A percentile compares a stretch with the other conserved stretches of the same genome.
Evolutionary conservation across 148 eudicot species (phyloP).

Genomic region (Nepenthes gracilis): DNA sequence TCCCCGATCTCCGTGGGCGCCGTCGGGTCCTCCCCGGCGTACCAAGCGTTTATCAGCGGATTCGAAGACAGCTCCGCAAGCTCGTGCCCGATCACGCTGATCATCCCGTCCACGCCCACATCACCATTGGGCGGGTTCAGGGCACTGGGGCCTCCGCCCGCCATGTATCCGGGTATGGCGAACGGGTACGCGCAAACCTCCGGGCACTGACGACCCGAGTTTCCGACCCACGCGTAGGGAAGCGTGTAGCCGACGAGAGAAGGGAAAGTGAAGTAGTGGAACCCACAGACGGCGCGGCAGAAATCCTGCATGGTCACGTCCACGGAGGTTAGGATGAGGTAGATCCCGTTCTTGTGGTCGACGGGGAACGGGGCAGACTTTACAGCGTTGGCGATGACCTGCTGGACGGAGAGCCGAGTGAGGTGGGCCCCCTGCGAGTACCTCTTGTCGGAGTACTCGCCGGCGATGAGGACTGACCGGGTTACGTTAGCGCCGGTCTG

Average conservation of each 20-base stretch:
- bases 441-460: constrained; percentile 45
- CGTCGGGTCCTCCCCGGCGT: constrained; percentile 1
- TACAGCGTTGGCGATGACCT: constrained; percentile 57
- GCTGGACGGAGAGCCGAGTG: constrained; percentile 60
- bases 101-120: neutral
- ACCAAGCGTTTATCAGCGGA: neutral
- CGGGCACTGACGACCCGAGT: neutral
- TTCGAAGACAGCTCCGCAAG: neutral
- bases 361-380: constrained; percentile 48
- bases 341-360: constrained; percentile 65
- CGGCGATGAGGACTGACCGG: constrained; percentile 41
- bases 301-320: constrained; percentile 84
- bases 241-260: neutral
- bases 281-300: constrained; percentile 61
- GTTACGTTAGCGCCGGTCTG: constrained; percentile 91
- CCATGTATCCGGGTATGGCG: neutral
- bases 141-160: neutral
- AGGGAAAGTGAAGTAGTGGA: constrained; percentile 1
- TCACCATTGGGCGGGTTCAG: neutral
- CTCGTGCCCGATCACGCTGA: neutral
- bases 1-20: constrained; percentile 1
- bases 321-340: constrained; percentile 46
- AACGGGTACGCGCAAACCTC: neutral
- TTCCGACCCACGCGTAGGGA: constrained; percentile 1
- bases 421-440: constrained; percentile 68